These are phyloP conservation scores for Endocarpon pusillum DNA, from an alignment of 495 filamentous ascomycete species.

Conservation along the genomic window DNA sequence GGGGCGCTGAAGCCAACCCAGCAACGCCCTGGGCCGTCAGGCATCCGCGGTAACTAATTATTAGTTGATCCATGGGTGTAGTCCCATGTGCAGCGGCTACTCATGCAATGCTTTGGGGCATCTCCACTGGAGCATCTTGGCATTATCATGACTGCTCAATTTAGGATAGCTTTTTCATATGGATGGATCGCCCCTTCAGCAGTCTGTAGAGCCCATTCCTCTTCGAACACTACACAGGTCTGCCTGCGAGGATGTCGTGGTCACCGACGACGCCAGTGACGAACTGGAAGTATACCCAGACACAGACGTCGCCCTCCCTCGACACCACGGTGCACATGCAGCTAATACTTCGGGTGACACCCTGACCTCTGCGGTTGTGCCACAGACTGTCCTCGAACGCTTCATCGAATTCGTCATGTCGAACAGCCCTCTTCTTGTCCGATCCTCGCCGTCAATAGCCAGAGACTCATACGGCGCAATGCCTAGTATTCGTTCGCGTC, in stretches of 20 bases:
- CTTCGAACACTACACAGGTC: background rate
- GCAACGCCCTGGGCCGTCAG: too few relatives aligned
- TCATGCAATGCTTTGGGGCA: too few relatives aligned
- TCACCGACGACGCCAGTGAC: background rate
- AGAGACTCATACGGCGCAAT: conserved; percentile 42
- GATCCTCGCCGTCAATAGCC: conserved; percentile 38
- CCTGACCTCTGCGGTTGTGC: conserved; percentile 6
- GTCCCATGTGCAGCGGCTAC: too few relatives aligned
- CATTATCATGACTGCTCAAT: too few relatives aligned
- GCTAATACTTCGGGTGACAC: conserved; percentile 3
- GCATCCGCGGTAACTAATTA: too few relatives aligned
- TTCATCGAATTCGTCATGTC: conserved; percentile 29
- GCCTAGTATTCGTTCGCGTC: conserved; percentile 10
- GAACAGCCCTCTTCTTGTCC: conserved; percentile 35
- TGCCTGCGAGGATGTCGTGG: background rate
- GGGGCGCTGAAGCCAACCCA: too few relatives aligned
- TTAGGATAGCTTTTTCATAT: too few relatives aligned
- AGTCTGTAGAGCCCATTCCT: background rate
- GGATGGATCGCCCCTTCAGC: too few relatives aligned
- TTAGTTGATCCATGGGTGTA: too few relatives aligned
- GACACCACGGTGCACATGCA: conserved; percentile 3
- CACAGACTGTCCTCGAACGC: conserved; percentile 10
- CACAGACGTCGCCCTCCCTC: background rate
- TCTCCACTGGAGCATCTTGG: too few relatives aligned
- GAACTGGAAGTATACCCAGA: conserved; percentile 1